Evolutionary conservation across 495 filamentous ascomycete species (phyloP).

Genomic region (Trichoderma asperelloides): DNA sequence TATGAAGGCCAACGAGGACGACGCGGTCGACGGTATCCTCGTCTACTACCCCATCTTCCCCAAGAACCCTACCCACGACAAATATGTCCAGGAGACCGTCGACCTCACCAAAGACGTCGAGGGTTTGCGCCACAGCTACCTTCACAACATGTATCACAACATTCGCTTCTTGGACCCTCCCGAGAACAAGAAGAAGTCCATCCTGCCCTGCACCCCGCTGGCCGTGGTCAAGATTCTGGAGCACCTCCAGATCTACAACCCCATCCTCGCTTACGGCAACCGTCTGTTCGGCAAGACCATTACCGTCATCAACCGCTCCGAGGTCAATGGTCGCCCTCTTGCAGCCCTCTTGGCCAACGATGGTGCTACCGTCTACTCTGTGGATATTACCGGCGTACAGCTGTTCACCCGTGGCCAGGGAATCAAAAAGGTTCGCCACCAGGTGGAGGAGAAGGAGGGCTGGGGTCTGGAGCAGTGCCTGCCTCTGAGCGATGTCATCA

Average conservation of each 20-base stretch:
- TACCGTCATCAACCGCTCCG: conserved; percentile 88
- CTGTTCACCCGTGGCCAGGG: conserved; percentile 82
- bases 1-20: conserved; percentile 70
- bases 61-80: conserved; percentile 65
- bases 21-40: conserved; percentile 79
- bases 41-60: conserved; percentile 97
- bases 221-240: conserved; percentile 95
- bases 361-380: conserved; percentile 87
- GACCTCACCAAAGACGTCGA: conserved; percentile 88
- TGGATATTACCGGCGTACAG: conserved; percentile 89
- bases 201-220: conserved; percentile 90
- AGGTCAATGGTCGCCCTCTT: conserved; percentile 89
- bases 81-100: conserved; percentile 93
- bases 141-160: conserved; percentile 99
- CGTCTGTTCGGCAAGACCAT: conserved; percentile 83
- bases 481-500: conserved; percentile 84
- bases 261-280: conserved; percentile 90
- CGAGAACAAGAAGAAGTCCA: conserved; percentile 69
- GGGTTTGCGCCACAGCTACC: conserved; percentile 83
- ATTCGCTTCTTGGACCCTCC: conserved; percentile 81
- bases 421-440: conserved; percentile 69
- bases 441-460: conserved; percentile 69
- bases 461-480: conserved; percentile 70
- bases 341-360: conserved; percentile 96
- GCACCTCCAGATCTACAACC: conserved; percentile 91